These are phyloP conservation scores for Parascedosporium putredinis DNA, from an alignment of 2,329 filamentous ascomycete genomes.

Conservation along the genomic window DNA sequence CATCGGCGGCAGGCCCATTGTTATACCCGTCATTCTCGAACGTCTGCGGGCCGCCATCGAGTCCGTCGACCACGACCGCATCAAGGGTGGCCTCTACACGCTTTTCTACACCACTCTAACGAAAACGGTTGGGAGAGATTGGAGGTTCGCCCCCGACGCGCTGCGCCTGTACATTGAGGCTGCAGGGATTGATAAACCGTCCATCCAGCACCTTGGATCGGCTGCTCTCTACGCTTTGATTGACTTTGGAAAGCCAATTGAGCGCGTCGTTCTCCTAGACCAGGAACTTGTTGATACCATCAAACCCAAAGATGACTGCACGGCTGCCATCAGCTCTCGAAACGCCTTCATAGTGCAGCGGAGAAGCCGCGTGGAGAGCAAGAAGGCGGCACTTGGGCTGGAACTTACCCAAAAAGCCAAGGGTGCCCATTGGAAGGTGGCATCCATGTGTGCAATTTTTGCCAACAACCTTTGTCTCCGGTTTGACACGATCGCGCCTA, in stretches of 20 bases:
- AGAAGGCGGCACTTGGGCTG: slow-evolving; percentile 69
- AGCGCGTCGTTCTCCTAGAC: slow-evolving; percentile 76
- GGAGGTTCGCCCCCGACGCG: slow-evolving; percentile 86
- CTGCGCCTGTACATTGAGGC: slow-evolving; percentile 86
- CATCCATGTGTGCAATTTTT: slow-evolving; percentile 79
- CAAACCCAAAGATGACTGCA: slow-evolving; percentile 53
- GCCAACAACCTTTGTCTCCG: slow-evolving; percentile 82
- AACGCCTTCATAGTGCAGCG: slow-evolving; percentile 66
- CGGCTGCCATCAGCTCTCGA: slow-evolving; percentile 38
- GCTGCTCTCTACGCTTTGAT: slow-evolving; percentile 76
- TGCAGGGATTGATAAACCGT: slow-evolving; percentile 82
- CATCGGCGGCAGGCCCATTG: slow-evolving; percentile 74
- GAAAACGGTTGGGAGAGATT: slow-evolving; percentile 81
- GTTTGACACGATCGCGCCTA: slow-evolving; percentile 78
- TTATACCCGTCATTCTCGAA: slow-evolving; percentile 79
- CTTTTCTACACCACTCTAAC: slow-evolving; percentile 79
- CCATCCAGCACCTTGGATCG: slow-evolving; percentile 79
- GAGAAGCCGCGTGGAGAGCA: slow-evolving; percentile 66
- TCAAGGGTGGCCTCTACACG: slow-evolving; percentile 91
- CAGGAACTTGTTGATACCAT: slow-evolving; percentile 60
- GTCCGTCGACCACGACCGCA: slow-evolving; percentile 73
- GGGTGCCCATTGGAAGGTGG: slow-evolving; percentile 92
- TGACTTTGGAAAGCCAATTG: slow-evolving; percentile 82
- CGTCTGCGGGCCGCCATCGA: slow-evolving; percentile 70
- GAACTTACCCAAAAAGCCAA: slow-evolving; percentile 71